These are phyloP conservation scores for Wallacemonas sp. DNA, from an alignment of 208 protist genomes.

Conservation along the genomic window DNA sequence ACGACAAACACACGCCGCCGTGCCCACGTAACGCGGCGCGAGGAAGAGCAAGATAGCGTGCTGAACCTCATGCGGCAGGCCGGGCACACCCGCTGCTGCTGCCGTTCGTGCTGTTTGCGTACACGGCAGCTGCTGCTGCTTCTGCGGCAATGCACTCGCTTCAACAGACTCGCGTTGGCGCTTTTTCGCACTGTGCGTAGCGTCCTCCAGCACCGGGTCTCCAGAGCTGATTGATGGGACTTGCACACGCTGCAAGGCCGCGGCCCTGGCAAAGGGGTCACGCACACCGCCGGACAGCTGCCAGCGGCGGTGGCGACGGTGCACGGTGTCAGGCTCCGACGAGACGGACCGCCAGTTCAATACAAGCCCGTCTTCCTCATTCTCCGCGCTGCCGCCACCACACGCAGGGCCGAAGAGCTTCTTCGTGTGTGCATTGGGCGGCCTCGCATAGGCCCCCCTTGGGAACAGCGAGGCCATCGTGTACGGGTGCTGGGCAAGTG, in stretches of 20 bases:
- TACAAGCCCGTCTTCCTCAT: not conserved
- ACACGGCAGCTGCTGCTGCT: not conserved
- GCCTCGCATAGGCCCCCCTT: not conserved
- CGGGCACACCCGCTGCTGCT: not conserved
- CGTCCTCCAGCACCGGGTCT: too few relatives aligned
- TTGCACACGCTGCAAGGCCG: too few relatives aligned
- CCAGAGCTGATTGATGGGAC: too few relatives aligned
- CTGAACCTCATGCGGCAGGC: constrained; percentile 33
- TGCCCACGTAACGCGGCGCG: constrained; percentile 31
- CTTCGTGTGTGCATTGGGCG: not conserved
- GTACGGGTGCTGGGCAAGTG: constrained; percentile 13
- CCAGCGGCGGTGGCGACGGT: not conserved
- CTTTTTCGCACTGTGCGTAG: too few relatives aligned
- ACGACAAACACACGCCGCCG: constrained; percentile 27
- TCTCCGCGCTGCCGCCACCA: too few relatives aligned
- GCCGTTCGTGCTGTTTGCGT: not conserved
- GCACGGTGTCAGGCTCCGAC: not conserved
- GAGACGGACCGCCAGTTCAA: not conserved
- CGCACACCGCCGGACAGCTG: not conserved
- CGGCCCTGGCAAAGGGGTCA: constrained; percentile 10
- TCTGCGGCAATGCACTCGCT: too few relatives aligned
- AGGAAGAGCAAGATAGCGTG: constrained; percentile 30
- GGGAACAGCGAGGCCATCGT: not conserved
- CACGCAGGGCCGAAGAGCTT: too few relatives aligned
- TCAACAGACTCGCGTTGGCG: too few relatives aligned